phyloP scores from a whole-genome alignment of 345 rosid species.

The Populus alba region DNA sequence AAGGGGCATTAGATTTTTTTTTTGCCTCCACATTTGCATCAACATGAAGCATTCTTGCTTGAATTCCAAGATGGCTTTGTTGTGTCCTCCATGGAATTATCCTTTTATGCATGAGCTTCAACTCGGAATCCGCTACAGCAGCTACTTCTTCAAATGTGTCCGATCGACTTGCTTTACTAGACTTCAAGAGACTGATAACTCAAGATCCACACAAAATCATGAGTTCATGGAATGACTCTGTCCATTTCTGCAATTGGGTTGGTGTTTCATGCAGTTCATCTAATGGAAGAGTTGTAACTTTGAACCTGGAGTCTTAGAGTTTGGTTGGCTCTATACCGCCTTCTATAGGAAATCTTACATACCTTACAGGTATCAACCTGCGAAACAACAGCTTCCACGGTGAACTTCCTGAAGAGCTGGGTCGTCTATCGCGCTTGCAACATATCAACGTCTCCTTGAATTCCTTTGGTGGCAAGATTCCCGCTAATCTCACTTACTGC shows the following conservation, averaged over 20 bases:
- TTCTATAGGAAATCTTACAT: slow-evolving; percentile 21
- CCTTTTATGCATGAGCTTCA: neutral
- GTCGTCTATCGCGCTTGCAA: slow-evolving; percentile 14
- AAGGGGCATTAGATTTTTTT: too few species aligned
- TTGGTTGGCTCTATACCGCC: slow-evolving; percentile 24
- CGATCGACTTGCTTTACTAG: slow-evolving; percentile 17
- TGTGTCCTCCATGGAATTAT: neutral
- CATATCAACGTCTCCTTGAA: slow-evolving; percentile 13
- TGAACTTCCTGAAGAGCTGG: slow-evolving; percentile 18
- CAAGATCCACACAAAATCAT: slow-evolving; percentile 20
- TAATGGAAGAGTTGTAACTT: slow-evolving; percentile 2
- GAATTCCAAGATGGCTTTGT: neutral
- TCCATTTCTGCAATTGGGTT: slow-evolving; percentile 28
- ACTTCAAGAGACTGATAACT: slow-evolving; percentile 29
- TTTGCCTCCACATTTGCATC: neutral
- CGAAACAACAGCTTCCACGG: slow-evolving; percentile 17
- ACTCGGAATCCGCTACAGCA: neutral
- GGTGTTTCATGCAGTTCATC: slow-evolving; percentile 21
- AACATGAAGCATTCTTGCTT: neutral
- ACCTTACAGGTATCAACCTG: slow-evolving; percentile 16
- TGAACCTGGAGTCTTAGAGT: slow-evolving; percentile 15
- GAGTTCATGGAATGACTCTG: slow-evolving; percentile 25
- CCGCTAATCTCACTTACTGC: slow-evolving; percentile 9
- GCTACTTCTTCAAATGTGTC: slow-evolving; percentile 11
- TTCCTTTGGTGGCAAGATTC: slow-evolving; percentile 14